phyloP scores from a whole-genome alignment of 192 early-diverging fungal genomes.

The Mortierella antarctica region DNA sequence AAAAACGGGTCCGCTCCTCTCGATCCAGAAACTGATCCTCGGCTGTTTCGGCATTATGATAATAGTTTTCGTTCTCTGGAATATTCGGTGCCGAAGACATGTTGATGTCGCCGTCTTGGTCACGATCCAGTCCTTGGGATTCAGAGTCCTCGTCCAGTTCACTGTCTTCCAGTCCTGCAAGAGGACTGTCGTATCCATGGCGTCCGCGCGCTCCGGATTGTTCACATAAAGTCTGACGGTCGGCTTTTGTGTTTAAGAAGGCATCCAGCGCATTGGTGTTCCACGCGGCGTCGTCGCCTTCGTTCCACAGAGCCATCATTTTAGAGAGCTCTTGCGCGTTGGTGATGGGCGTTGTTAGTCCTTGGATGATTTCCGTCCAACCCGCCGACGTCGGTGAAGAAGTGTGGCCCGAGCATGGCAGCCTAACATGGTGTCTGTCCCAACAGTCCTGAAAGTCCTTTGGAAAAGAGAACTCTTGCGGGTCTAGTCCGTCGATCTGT shows the following conservation, averaged over 20 bases:
- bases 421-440: conserved; percentile 40
- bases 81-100: not conserved
- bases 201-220: too few relatives aligned
- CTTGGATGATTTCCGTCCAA: conserved; percentile 36
- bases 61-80: not conserved
- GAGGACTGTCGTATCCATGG: not conserved
- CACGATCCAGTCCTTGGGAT: not conserved
- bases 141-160: not conserved
- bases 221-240: not conserved
- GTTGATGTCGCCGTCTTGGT: not conserved
- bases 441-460: conserved; percentile 25
- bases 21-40: conserved; percentile 26
- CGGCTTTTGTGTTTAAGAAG: conserved; percentile 29
- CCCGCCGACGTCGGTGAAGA: not conserved
- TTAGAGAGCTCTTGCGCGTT: conserved; percentile 16
- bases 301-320: conserved; percentile 26
- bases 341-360: conserved; percentile 23
- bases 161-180: not conserved
- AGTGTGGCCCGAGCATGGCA: conserved; percentile 24
- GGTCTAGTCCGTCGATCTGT: conserved; percentile 25
- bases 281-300: not conserved
- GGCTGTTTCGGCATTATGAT: not conserved
- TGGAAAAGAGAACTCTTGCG: conserved; percentile 23
- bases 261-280: conserved; percentile 21
- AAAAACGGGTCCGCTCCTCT: conserved; percentile 30